A percentile compares a stretch with the other conserved stretches of the same genome.
Conservation (phyloP, 371 early-diverging fungal genomes). For the Smittium culicis region DNA sequence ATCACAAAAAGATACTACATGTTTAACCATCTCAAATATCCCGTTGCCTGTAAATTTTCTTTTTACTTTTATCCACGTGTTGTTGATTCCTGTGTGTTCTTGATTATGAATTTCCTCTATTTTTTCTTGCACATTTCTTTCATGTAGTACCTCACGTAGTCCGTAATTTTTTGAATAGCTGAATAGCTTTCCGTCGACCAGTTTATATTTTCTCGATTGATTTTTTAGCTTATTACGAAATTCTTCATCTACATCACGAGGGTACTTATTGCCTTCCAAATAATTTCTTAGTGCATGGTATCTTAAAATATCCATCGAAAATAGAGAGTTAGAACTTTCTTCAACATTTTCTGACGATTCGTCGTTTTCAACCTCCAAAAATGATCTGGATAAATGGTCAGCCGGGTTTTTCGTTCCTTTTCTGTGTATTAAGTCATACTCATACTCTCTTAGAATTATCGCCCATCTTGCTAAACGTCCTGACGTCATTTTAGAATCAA, state of each 20-base stretch:
- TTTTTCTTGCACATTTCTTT: neutral
- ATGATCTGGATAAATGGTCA: slow-evolving; percentile 1
- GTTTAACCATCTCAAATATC: slow-evolving; percentile 4
- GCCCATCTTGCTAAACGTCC: slow-evolving; percentile 8
- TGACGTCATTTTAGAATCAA: neutral
- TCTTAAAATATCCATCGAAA: neutral
- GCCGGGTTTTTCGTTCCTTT: slow-evolving; percentile 6
- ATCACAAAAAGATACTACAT: neutral
- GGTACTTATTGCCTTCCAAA: neutral
- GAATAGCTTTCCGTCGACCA: neutral
- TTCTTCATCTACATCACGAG: neutral
- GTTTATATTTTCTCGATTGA: neutral
- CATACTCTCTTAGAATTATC: slow-evolving; percentile 8
- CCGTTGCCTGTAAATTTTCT: neutral
- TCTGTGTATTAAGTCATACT: slow-evolving; percentile 2
- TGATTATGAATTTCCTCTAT: slow-evolving; percentile 1
- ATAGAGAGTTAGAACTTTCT: too few relatives aligned
- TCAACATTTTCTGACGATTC: too few relatives aligned
- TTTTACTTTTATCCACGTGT: neutral
- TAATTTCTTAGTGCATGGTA: slow-evolving; percentile 1
- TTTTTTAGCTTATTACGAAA: neutral
- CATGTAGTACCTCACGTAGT: neutral
- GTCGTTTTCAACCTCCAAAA: too few relatives aligned
- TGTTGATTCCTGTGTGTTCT: neutral
- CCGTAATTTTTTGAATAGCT: neutral